These are phyloP conservation scores for Piper longum DNA, from an alignment of 164 flowering plant species.

Conservation along the genomic window DNA sequence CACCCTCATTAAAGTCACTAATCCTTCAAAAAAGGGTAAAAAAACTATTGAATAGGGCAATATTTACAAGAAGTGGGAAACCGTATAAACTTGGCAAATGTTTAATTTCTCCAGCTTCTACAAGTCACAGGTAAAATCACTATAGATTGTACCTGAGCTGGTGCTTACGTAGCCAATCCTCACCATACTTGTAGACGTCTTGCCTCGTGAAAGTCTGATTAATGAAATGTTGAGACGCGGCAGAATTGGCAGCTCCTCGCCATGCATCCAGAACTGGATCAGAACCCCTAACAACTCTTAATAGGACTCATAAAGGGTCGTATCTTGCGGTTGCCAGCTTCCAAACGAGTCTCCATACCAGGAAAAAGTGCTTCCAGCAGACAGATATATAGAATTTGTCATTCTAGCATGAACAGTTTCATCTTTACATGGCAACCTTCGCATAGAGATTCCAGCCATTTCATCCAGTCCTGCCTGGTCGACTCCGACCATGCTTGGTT, in stretches of 20 bases:
- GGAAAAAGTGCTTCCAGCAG: conserved; percentile 82
- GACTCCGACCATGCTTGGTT: conserved; percentile 69
- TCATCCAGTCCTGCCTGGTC: conserved; percentile 94
- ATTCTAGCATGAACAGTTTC: conserved; percentile 35
- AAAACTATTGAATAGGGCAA: too few species aligned
- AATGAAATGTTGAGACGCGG: conserved; percentile 38
- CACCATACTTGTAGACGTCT: conserved; percentile 85
- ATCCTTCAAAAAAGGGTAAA: too few species aligned
- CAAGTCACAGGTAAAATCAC: neutral
- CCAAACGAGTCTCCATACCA: conserved; percentile 69
- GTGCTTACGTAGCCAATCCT: conserved; percentile 72
- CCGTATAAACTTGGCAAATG: neutral
- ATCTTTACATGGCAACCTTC: conserved; percentile 36
- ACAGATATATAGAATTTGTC: conserved; percentile 58
- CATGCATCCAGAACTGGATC: conserved; percentile 88
- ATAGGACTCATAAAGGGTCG: conserved; percentile 72
- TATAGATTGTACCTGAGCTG: conserved; percentile 42
- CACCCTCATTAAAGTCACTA: too few species aligned
- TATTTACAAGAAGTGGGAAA: too few species aligned
- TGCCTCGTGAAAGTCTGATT: conserved; percentile 53
- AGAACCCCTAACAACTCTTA: conserved; percentile 48
- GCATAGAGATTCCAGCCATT: conserved; percentile 73
- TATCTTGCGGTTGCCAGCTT: conserved; percentile 75
- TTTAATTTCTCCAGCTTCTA: neutral
- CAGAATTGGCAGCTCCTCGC: conserved; percentile 79